Base-by-base conservation (phyloP, 2,329 filamentous ascomycete genomes). In the Aspergillus quadrilineatus region DNA sequence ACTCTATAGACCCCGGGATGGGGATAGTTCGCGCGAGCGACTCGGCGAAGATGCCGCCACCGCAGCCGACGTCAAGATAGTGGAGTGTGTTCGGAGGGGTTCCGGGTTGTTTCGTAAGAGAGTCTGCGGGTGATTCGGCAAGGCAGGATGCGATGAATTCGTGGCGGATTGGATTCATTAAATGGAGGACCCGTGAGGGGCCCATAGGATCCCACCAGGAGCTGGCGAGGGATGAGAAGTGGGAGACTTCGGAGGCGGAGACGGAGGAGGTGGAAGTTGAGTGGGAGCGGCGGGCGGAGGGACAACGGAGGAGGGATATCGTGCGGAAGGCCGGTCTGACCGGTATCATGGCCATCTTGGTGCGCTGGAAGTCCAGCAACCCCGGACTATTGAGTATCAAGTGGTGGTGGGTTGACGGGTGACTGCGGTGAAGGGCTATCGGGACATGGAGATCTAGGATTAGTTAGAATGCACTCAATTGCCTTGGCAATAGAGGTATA, bases 191-290 rank as follows among this genome's bases (percentile, higher is more conserved):
- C 39, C 93, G 86, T 4, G 92, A 97, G 6, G 93, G 88, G 50
- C 94, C 94, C 70, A 96, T 87, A 1, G 93, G 90, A 75, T 97
- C 92, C 94, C 94, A 99, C 94, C 94, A 99, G 67, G 88, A 88
- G 63, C 89, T 90, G 63, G 94, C 94, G 68, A 99, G 90, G 61
- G 86, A 86, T 69, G 92, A 92, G 83, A 99, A 99, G 79, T 99
- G 94, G 15, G 89, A 89, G 62, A 99, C 85, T 79, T 99, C 93
- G 63, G 88, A 85, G 52, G 89, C 84, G 67, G 95, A 95, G 75
- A 99, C 90, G 54, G 90, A 92, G 47, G 88, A 86, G 14, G 50
- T 46, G 12, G 41, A 32, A 44, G 73, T 72, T 44, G 72, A 71
- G 57, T 73, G 70, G 8, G 61, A 56, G 58, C 68, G 69, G 48